Evolutionary conservation across 129 eudicot genomes (phyloP).

Genomic region (Centrapalus pauciflorus): DNA sequence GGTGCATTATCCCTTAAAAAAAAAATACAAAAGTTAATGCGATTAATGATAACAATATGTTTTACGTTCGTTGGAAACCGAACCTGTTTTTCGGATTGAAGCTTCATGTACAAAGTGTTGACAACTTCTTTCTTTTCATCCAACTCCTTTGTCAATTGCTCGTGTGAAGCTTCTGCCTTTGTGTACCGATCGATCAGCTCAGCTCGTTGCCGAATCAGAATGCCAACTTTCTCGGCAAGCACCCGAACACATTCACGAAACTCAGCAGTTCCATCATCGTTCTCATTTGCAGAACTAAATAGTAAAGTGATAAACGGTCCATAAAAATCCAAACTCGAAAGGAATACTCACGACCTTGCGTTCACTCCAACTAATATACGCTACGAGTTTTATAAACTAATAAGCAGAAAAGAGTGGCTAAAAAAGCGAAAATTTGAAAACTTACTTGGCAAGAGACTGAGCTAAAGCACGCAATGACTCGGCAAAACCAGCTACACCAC

Average conservation of each 20-base stretch:
- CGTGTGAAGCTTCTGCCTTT: slow-evolving; percentile 61
- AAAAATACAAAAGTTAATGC: too few species aligned
- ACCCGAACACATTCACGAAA: slow-evolving; percentile 65
- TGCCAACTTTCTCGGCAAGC: slow-evolving; percentile 76
- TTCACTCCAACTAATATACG: too few species aligned
- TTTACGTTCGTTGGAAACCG: not conserved
- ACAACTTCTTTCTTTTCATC: slow-evolving; percentile 79
- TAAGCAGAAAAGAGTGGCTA: too few species aligned
- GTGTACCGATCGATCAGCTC: slow-evolving; percentile 77
- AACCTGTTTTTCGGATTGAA: slow-evolving; percentile 95
- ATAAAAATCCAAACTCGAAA: too few species aligned
- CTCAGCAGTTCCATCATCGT: slow-evolving; percentile 68
- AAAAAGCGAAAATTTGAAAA: too few species aligned
- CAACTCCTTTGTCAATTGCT: slow-evolving; percentile 63
- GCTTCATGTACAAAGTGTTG: slow-evolving; percentile 73
- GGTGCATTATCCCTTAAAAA: too few species aligned
- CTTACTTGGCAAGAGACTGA: slow-evolving; percentile 78
- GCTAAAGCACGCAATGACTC: slow-evolving; percentile 74
- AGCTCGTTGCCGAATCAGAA: slow-evolving; percentile 65
- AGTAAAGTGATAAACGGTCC: not conserved
- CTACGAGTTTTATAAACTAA: too few species aligned
- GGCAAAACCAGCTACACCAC: slow-evolving; percentile 53
- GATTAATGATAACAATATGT: too few species aligned
- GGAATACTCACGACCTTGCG: too few species aligned
- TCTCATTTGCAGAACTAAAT: slow-evolving; percentile 56